These are phyloP conservation scores for Cardamine resedifolia DNA, from an alignment of 345 rosid species.

Conservation along the genomic window DNA sequence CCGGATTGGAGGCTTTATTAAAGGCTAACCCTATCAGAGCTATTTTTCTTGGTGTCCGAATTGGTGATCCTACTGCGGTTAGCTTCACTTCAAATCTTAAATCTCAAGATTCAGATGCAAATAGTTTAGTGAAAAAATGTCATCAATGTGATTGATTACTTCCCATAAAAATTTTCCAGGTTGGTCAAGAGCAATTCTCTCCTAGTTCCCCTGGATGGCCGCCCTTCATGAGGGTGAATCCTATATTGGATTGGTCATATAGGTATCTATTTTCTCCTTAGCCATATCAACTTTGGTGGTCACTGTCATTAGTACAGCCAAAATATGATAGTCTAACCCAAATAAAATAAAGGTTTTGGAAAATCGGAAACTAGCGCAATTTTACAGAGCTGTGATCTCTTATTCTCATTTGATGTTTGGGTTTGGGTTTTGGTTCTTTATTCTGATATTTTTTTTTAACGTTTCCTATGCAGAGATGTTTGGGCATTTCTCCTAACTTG, in stretches of 20 bases:
- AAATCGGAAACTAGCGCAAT: background rate
- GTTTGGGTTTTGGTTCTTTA: background rate
- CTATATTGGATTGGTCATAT: conserved; percentile 99
- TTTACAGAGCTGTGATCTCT: background rate
- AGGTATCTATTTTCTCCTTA: conserved; percentile 49
- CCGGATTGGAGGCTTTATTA: conserved; percentile 86
- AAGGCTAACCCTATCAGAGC: conserved; percentile 85
- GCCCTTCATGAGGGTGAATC: conserved; percentile 98
- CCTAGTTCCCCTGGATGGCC: conserved; percentile 99
- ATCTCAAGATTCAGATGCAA: conserved; percentile 13
- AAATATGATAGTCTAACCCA: background rate
- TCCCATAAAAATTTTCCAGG: conserved; percentile 43
- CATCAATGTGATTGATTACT: conserved; percentile 1
- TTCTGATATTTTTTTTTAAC: background rate
- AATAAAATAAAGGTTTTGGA: background rate
- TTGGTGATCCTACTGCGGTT: conserved; percentile 99
- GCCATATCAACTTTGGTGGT: conserved; percentile 14
- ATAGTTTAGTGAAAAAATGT: background rate
- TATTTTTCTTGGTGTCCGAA: conserved; percentile 94
- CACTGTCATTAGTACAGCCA: background rate
- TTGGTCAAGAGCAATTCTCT: conserved; percentile 97
- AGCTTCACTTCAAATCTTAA: conserved; percentile 33
- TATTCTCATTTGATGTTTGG: background rate
- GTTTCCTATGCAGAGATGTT: conserved; percentile 69
- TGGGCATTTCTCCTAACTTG: conserved; percentile 95